Conservation (phyloP, 2,329 filamentous ascomycete species). For the Cadophora luteo-olivacea region DNA sequence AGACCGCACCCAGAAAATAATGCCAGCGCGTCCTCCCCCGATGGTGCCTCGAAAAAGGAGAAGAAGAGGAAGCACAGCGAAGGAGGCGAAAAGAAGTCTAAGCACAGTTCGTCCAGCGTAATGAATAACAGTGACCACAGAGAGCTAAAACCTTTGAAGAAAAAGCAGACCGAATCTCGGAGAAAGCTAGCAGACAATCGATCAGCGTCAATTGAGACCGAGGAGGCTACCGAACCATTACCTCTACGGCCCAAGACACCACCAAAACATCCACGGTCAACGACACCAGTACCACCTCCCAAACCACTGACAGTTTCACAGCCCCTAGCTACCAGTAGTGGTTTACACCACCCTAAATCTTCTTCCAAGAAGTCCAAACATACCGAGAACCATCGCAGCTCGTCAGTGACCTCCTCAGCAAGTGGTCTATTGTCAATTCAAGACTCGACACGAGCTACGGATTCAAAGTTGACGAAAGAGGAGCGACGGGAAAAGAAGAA, state of each 20-base stretch:
- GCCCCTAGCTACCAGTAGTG: slow-evolving; percentile 3
- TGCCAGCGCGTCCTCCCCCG: slow-evolving; percentile 13
- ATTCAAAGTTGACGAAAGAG: slow-evolving; percentile 21
- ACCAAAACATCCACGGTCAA: slow-evolving; percentile 2
- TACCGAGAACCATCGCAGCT: not conserved
- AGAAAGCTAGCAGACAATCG: slow-evolving; percentile 26
- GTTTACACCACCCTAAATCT: slow-evolving; percentile 1
- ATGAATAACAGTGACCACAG: slow-evolving; percentile 26
- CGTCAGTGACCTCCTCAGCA: not conserved
- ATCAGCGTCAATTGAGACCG: slow-evolving; percentile 30
- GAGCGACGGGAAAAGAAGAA: slow-evolving; percentile 31
- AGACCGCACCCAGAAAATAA: slow-evolving; percentile 14
- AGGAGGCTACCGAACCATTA: not conserved
- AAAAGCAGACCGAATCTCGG: slow-evolving; percentile 35
- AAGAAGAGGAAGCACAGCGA: slow-evolving; percentile 39
- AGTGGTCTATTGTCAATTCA: not conserved
- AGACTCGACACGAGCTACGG: slow-evolving; percentile 16
- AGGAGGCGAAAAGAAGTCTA: slow-evolving; percentile 33
- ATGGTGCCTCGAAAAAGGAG: slow-evolving; percentile 24
- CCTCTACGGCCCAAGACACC: not conserved
- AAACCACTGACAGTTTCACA: slow-evolving; percentile 6
- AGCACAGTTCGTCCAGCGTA: slow-evolving; percentile 40
- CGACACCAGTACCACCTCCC: slow-evolving; percentile 23
- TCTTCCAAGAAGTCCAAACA: slow-evolving; percentile 15
- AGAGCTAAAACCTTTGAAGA: slow-evolving; percentile 40